phyloP scores from a whole-genome alignment of 2,329 filamentous ascomycete species.

The Pseudophaeomoniella oleicola region DNA sequence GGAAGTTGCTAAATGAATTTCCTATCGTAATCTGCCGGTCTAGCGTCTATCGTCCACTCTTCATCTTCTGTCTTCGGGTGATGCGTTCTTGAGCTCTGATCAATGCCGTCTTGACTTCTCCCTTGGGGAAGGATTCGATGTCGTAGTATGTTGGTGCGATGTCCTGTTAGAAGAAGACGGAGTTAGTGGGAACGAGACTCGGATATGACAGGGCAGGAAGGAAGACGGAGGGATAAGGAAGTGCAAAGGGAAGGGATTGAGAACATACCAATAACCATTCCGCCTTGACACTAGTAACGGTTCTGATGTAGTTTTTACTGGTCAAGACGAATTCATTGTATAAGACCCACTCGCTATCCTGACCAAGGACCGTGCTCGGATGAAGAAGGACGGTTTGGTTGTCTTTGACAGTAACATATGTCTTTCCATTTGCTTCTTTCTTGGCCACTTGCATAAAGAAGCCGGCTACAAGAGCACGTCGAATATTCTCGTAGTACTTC shows the following conservation, averaged over 20 bases:
- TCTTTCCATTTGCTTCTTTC: slow-evolving; percentile 74
- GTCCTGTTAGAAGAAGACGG: slow-evolving; percentile 45
- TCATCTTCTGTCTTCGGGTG: slow-evolving; percentile 37
- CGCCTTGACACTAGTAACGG: slow-evolving; percentile 76
- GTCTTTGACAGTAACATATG: slow-evolving; percentile 92
- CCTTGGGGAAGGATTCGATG: slow-evolving; percentile 63
- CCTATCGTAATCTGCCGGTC: not conserved
- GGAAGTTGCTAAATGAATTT: too few species aligned
- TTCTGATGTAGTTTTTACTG: slow-evolving; percentile 94
- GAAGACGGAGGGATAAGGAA: not conserved
- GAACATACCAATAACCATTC: slow-evolving; percentile 78
- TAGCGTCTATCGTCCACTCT: slow-evolving; percentile 7
- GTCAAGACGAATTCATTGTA: slow-evolving; percentile 99
- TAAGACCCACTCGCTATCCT: slow-evolving; percentile 89
- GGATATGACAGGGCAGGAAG: slow-evolving; percentile 16
- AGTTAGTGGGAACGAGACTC: too few species aligned
- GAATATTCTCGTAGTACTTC: slow-evolving; percentile 96
- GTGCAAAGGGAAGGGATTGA: slow-evolving; percentile 5
- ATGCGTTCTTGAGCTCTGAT: slow-evolving; percentile 40
- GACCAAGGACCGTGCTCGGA: slow-evolving; percentile 75
- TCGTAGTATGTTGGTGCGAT: slow-evolving; percentile 92
- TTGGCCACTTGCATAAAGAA: slow-evolving; percentile 99
- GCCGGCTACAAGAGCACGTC: slow-evolving; percentile 75
- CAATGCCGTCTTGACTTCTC: slow-evolving; percentile 62
- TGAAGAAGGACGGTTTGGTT: slow-evolving; percentile 88